phyloP scores from a whole-genome alignment of 371 early-diverging fungal species.

The Mucor circinelloides region DNA sequence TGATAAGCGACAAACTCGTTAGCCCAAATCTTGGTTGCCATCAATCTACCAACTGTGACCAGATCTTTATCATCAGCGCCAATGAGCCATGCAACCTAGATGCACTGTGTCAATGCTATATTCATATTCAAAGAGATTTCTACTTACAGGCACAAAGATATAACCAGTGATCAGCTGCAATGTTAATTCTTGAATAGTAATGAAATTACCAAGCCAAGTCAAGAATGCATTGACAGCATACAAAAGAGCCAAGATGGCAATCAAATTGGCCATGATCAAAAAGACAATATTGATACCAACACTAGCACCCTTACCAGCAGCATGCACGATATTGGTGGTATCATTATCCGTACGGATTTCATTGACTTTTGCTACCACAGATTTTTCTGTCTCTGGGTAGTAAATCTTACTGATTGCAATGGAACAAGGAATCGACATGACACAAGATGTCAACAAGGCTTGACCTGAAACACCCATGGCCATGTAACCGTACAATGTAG shows the following conservation, averaged over 20 bases:
- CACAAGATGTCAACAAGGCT: slow-evolving; percentile 74
- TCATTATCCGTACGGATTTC: slow-evolving; percentile 37
- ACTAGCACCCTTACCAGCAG: slow-evolving; percentile 86
- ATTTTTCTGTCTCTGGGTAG: slow-evolving; percentile 83
- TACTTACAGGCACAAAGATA: slow-evolving; percentile 65
- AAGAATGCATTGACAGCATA: slow-evolving; percentile 70
- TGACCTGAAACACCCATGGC: slow-evolving; percentile 63
- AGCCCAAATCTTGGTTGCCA: slow-evolving; percentile 81
- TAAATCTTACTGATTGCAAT: slow-evolving; percentile 82
- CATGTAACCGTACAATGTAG: slow-evolving; percentile 72
- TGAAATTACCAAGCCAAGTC: slow-evolving; percentile 77
- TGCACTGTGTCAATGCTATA: not conserved
- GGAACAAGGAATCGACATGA: slow-evolving; percentile 92
- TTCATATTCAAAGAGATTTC: slow-evolving; percentile 53
- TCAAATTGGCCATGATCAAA: slow-evolving; percentile 77
- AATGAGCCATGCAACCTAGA: slow-evolving; percentile 71
- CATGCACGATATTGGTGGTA: slow-evolving; percentile 78
- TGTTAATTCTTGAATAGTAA: slow-evolving; percentile 66
- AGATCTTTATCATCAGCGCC: slow-evolving; percentile 67
- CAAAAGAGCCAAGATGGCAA: slow-evolving; percentile 55
- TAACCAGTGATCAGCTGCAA: slow-evolving; percentile 77
- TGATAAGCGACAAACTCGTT: slow-evolving; percentile 89
- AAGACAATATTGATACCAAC: slow-evolving; percentile 79
- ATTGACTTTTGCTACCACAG: slow-evolving; percentile 69
- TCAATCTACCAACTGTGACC: slow-evolving; percentile 63